Evolutionary conservation across 495 filamentous ascomycete species (phyloP), one percentile per base, ranked within the genome.

Genomic region (Daldinia bambusicola): DNA sequence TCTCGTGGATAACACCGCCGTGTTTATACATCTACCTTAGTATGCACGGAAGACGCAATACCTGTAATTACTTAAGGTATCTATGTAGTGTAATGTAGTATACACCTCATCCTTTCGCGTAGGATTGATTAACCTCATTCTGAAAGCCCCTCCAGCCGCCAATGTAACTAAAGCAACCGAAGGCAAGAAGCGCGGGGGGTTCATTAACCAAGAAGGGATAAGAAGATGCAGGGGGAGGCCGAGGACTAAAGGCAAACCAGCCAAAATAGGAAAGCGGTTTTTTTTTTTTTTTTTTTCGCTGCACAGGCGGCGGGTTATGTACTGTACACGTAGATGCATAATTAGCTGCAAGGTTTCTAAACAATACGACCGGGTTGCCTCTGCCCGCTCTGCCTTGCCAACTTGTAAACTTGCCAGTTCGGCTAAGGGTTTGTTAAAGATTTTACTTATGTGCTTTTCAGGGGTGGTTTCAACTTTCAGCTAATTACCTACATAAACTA

Each of bases 181-280:
- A 65, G 55, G 51, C 18, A 57, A 48, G 70, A 63, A 59, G 32
- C 38, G 40, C 37, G 41, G 65, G 65, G 34, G 63, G 70, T 30
- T 53, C 37, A 18, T 66, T 62, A 48, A 37, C 67, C 58, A 68
- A 68, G 51, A 72, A 57, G 56, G 61, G 56, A 72, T 72, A 68
- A 55, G 40, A 51, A 37, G 57, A 55, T 69, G 70, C 71, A 74
- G 71, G 71, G 71, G 71, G 55, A 63, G 52, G 36, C 52, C 71
- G 63, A 74, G 56, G 58, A 66, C 45, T 36, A 40, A 63, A 22
- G 69, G 66, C 20, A 58, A 61, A 63, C 20, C 26, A 52, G 62
- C 67, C 6, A 57, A 70, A 48, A 74, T 18, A 74, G 71, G 71
- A 62, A 74, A 74, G 71, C 66, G 71, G 66, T 59, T 53, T 43